Evolutionary conservation across 768 basidiomycete species (phyloP).

Genomic region (Mycena rosella): DNA sequence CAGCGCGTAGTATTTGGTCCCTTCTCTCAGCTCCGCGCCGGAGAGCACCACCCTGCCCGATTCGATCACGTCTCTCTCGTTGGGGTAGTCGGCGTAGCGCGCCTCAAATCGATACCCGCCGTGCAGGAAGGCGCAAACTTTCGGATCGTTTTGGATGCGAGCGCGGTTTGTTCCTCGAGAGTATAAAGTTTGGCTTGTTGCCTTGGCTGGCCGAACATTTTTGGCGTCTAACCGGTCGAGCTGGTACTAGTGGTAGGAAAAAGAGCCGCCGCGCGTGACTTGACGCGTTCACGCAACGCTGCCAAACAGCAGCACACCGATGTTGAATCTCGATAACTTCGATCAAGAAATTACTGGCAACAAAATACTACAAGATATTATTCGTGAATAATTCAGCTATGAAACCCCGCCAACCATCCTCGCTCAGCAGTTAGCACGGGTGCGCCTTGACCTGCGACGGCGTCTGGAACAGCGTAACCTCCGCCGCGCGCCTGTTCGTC

Average conservation of each 20-base stretch:
- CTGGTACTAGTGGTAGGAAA: no score
- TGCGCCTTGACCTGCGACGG: constrained; percentile 43
- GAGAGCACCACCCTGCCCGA: constrained; percentile 15
- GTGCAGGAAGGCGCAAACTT: constrained; percentile 24
- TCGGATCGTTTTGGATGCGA: constrained; percentile 18
- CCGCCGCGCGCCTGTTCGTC: constrained; percentile 42
- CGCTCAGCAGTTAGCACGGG: constrained; percentile 36
- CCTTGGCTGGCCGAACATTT: background rate
- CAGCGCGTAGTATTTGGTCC: constrained; percentile 16
- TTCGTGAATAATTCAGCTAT: no score
- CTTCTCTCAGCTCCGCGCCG: constrained; percentile 10
- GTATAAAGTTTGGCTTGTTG: constrained; percentile 4
- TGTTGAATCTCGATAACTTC: no score
- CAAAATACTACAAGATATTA: no score
- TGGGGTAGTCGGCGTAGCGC: constrained; percentile 14
- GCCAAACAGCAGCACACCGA: no score
- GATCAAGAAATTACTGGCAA: no score
- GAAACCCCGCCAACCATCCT: no score
- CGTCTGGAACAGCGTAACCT: constrained; percentile 47
- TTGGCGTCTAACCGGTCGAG: no score
- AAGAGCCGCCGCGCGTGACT: no score
- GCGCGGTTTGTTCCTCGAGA: constrained; percentile 12
- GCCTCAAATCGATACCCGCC: constrained; percentile 24
- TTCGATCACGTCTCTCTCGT: constrained; percentile 3
- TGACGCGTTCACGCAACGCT: no score